Conservation (phyloP, 2,329 filamentous ascomycete genomes). For the Aspergillus cejpii region DNA sequence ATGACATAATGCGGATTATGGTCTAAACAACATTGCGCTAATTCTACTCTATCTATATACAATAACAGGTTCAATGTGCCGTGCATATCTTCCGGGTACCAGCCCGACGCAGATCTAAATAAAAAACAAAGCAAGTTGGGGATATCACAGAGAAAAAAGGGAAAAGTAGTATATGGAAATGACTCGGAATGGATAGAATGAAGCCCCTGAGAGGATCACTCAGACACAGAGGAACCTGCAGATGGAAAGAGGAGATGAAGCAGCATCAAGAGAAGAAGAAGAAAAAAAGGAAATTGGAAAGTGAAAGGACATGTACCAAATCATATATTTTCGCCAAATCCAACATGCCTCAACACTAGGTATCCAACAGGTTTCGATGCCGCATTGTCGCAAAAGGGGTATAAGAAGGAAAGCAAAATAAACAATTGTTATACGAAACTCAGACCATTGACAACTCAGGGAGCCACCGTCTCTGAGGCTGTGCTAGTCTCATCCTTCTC, state of each 20-base stretch:
- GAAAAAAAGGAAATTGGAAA: conserved; percentile 1
- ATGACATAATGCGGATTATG: background rate
- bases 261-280: conserved; percentile 2
- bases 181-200: background rate
- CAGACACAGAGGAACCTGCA: conserved; percentile 13
- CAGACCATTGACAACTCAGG: background rate
- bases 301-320: background rate
- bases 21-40: background rate
- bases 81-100: conserved; percentile 11
- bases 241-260: conserved; percentile 7
- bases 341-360: conserved; percentile 1
- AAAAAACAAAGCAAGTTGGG: background rate
- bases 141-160: background rate
- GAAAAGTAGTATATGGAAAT: background rate
- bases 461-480: conserved; percentile 12
- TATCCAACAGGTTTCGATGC: background rate
- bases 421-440: conserved; percentile 1
- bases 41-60: background rate
- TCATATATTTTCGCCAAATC: conserved; percentile 5
- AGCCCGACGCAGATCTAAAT: conserved; percentile 6
- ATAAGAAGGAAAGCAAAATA: conserved; percentile 12
- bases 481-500: background rate
- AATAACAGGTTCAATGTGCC: background rate
- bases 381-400: conserved; percentile 11
- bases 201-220: background rate